These are phyloP conservation scores for Rhipidocladum racemiflorum DNA, from an alignment of 176 grass and related monocot species.

Conservation along the genomic window DNA sequence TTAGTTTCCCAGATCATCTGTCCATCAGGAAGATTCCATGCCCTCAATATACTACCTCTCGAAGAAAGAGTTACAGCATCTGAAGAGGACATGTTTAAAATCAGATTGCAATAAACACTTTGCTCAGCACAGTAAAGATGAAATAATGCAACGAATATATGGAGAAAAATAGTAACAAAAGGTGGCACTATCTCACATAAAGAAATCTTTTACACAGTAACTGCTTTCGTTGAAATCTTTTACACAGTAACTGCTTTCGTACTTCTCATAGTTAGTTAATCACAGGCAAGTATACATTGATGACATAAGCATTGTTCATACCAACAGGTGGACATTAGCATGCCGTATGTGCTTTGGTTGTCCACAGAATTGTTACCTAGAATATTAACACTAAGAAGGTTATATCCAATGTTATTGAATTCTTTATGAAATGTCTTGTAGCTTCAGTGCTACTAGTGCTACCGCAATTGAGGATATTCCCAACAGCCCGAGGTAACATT, in stretches of 20 bases:
- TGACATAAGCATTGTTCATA: constrained; percentile 12
- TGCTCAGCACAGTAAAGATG: too few species aligned
- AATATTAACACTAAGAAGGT: background rate
- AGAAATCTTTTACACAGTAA: background rate
- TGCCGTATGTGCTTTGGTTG: background rate
- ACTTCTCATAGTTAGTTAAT: too few species aligned
- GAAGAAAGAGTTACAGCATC: too few species aligned
- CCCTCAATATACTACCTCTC: too few species aligned
- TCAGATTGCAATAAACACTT: too few species aligned
- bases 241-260: background rate
- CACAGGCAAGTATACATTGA: too few species aligned
- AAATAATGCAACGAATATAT: constrained; percentile 29
- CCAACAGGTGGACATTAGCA: background rate
- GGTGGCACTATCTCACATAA: background rate
- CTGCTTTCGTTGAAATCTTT: background rate
- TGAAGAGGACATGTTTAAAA: too few species aligned
- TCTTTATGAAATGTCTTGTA: background rate
- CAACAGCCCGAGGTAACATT: too few species aligned
- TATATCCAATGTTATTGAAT: background rate
- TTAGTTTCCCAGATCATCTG: constrained; percentile 90
- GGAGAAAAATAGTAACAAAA: background rate
- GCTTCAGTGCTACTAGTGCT: too few species aligned
- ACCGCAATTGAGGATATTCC: too few species aligned
- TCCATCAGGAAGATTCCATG: constrained; percentile 99
- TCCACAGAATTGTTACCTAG: background rate